A percentile compares a stretch with the other conserved stretches of the same genome.
These are phyloP conservation scores for Prunus padus DNA, from an alignment of 306 rosid species.

Conservation along the genomic window DNA sequence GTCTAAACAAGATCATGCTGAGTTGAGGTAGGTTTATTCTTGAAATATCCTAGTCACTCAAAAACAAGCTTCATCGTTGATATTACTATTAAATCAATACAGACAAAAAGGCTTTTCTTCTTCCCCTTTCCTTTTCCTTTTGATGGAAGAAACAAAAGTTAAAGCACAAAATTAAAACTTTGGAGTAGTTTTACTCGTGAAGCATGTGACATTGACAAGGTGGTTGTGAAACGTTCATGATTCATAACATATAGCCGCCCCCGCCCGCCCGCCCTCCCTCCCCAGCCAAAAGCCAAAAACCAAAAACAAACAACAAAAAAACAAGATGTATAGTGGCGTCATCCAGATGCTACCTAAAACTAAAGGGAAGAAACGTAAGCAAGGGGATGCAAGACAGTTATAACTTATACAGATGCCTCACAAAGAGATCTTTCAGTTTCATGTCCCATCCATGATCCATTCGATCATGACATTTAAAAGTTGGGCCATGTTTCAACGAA, in stretches of 20 bases:
- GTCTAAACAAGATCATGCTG: background rate
- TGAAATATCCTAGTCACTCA: background rate
- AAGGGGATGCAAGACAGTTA: background rate
- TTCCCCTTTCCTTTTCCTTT: background rate
- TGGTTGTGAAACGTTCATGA: background rate
- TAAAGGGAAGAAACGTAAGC: background rate
- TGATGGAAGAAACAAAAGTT: background rate
- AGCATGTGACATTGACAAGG: background rate
- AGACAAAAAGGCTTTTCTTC: too few relatives aligned
- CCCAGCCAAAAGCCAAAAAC: too few relatives aligned
- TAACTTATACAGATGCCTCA: background rate
- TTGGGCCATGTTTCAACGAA: background rate
- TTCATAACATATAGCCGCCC: too few relatives aligned
- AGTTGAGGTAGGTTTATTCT: background rate
- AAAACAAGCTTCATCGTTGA: background rate
- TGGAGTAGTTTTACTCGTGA: background rate
- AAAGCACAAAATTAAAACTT: background rate
- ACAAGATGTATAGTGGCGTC: background rate
- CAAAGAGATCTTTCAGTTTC: background rate
- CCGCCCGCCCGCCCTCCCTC: too few relatives aligned
- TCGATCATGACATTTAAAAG: background rate
- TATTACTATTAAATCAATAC: background rate
- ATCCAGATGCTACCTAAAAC: background rate
- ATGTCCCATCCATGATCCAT: background rate
- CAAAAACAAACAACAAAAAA: too few relatives aligned